Evolutionary conservation across 192 early-diverging fungal species (phyloP).

Genomic region (Pilaira anomala): DNA sequence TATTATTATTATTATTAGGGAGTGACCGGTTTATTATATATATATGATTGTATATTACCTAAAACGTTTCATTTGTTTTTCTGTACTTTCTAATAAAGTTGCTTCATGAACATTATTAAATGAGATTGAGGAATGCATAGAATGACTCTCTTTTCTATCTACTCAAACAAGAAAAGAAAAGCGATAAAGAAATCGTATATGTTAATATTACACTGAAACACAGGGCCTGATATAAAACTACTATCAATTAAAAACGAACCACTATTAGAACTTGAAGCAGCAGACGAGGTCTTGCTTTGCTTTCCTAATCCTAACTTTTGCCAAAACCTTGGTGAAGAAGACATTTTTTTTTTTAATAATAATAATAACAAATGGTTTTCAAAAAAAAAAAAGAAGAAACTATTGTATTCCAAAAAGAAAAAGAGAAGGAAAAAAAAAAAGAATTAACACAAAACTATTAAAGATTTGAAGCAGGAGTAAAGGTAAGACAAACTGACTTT

Average conservation of each 20-base stretch:
- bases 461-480: conserved; percentile 16
- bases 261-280: not conserved
- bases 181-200: not conserved
- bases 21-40: no score
- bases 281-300: conserved; percentile 5
- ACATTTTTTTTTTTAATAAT: conserved; percentile 8
- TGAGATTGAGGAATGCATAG: no score
- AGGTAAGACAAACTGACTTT: not conserved
- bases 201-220: not conserved
- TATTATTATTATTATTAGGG: no score
- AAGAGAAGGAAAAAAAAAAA: not conserved
- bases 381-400: no score
- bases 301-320: conserved; percentile 16
- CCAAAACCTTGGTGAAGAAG: conserved; percentile 19
- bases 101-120: no score
- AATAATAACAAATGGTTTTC: no score
- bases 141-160: not conserved
- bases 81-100: no score
- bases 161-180: not conserved
- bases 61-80: no score
- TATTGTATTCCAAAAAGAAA: not conserved
- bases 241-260: not conserved
- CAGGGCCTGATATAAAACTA: not conserved
- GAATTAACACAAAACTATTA: not conserved
- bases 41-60: no score